Evolutionary conservation across 2,329 filamentous ascomycete genomes (phyloP).

Genomic region (Dactylella cylindrospora): DNA sequence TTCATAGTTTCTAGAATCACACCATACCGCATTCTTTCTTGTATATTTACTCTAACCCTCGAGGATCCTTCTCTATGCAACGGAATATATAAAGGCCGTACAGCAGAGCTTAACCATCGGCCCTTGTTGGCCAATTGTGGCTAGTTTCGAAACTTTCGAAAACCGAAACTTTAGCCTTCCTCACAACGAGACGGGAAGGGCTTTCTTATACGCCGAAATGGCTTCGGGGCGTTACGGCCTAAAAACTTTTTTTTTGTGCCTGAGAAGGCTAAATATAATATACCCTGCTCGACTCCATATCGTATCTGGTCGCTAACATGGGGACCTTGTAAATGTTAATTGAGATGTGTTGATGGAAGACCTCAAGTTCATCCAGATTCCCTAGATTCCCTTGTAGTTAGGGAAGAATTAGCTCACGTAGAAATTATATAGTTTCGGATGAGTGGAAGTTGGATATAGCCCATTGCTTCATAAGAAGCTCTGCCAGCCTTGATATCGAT

Average conservation of each 20-base stretch:
- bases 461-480: too few species aligned
- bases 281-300: constrained; percentile 7
- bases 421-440: constrained; percentile 3
- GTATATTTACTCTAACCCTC: too few species aligned
- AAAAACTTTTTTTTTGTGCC: constrained; percentile 6
- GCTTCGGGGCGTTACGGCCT: constrained; percentile 8
- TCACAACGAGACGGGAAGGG: constrained; percentile 1
- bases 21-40: too few species aligned
- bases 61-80: too few species aligned
- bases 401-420: constrained; percentile 15
- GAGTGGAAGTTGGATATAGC: constrained; percentile 4
- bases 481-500: too few species aligned
- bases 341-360: constrained; percentile 10
- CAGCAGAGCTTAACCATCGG: too few species aligned
- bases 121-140: too few species aligned
- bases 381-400: too few species aligned
- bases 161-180: neutral
- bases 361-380: neutral
- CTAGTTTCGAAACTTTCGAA: too few species aligned
- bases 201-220: constrained; percentile 4
- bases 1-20: too few species aligned
- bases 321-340: constrained; percentile 4
- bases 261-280: constrained; percentile 37
- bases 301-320: neutral
- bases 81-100: too few species aligned